Evolutionary conservation across 345 rosid genomes (phyloP), one percentile per base, ranked within the genome.

Genomic region (Ailanthus altissimus): DNA sequence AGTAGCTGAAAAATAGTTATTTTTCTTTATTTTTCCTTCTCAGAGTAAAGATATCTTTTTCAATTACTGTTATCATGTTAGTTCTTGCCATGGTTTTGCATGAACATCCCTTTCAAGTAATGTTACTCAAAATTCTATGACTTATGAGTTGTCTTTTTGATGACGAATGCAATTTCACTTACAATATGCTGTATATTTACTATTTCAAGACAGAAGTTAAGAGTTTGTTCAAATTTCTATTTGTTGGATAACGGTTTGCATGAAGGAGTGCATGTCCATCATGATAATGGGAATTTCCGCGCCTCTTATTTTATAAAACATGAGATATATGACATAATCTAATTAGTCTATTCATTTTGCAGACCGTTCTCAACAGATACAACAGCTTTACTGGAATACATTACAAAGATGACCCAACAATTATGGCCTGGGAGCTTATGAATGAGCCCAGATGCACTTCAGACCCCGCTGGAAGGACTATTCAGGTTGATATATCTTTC

Each of bases 381-480:
- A 92, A 93, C 79, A 88, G 82, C 77, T 81, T 93, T 68, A 93
- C 90, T 18, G 85, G 96, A 81, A 84, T 96, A 79, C 87, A 76
- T 51, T 96, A 91, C 89, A 93, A 85, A 84, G 93, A 93, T 79
- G 99, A 96, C 43, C 83, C 98, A 42, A 91, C 98, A n/a, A 93
- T 96, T 71, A 93, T 96, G 98, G 98, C 97, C 36, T 92, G 98
- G 99, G 99, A 96, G 92, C 99, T 96, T 75, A 93, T 96, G 92
- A 96, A 96, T 79, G 99, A 96, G 81, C 98, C 98, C 50, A 91
- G 97, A 81, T 93, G 99, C 78, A 81, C 89, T 53, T 90, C 97
- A 3, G 99, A 96, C 86, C 88, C 92, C 6, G 81, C 90, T 11
- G 99, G 98, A 74, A 77, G 84, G 46, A 92, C 94, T 81, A 83